Percentiles rank a stretch among this genome's conserved stretches.
Conservation (phyloP, 331 rosid genomes). For the Rhamnella rubrinervis region DNA sequence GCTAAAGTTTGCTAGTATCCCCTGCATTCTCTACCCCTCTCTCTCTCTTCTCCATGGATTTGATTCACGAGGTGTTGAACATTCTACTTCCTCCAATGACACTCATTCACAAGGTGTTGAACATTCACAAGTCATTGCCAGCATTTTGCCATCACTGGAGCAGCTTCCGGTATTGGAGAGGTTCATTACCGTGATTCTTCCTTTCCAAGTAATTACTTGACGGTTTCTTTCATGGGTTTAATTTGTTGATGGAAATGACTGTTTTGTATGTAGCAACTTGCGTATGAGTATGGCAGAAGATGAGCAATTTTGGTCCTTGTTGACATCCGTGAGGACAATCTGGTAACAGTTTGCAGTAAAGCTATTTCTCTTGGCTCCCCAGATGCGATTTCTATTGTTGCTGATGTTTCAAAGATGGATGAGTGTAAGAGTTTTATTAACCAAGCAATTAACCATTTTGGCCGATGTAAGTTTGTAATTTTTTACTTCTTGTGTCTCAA, state of each 20-base stretch:
- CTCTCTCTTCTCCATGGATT: not conserved
- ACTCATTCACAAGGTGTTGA: too few species aligned
- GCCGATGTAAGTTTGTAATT: not conserved
- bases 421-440: constrained; percentile 3
- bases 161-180: not conserved
- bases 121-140: too few species aligned
- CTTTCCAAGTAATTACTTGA: not conserved
- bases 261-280: constrained; percentile 1
- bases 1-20: not conserved
- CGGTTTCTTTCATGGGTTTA: not conserved
- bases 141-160: not conserved
- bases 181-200: not conserved
- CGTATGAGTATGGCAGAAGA: constrained; percentile 13
- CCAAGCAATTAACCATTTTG: constrained; percentile 7
- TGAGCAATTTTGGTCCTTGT: constrained; percentile 17
- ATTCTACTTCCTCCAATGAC: constrained; percentile 1
- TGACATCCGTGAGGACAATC: constrained; percentile 9
- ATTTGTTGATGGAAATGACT: not conserved
- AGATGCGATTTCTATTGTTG: constrained; percentile 5
- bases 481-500: too few species aligned
- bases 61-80: not conserved
- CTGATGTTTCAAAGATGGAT: constrained; percentile 13
- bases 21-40: not conserved
- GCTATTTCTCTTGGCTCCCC: constrained; percentile 1
- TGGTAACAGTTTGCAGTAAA: not conserved